These are phyloP conservation scores for Strobilomyces confusus DNA, from an alignment of 768 basidiomycete species.

Conservation along the genomic window DNA sequence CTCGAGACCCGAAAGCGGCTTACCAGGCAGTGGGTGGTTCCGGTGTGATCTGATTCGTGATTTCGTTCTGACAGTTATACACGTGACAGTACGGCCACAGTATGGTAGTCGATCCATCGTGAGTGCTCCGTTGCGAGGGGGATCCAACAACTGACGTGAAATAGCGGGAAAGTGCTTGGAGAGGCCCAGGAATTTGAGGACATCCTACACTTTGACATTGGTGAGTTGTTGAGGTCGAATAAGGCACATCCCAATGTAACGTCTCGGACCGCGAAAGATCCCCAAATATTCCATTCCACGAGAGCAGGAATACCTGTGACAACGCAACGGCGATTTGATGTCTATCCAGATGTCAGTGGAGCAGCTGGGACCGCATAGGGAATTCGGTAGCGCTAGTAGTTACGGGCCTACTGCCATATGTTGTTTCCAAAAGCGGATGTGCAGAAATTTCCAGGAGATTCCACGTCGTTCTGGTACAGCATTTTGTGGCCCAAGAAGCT, in stretches of 20 bases:
- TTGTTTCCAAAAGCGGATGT: constrained; percentile 20
- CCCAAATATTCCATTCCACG: constrained; percentile 58
- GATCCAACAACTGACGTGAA: constrained; percentile 6
- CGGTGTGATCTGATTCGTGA: background rate
- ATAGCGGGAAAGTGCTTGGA: constrained; percentile 68
- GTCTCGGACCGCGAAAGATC: constrained; percentile 43
- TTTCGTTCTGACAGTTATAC: background rate
- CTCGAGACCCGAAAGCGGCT: constrained; percentile 71
- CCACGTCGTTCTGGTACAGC: constrained; percentile 33
- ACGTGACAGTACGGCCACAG: constrained; percentile 77
- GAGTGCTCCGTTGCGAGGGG: constrained; percentile 27
- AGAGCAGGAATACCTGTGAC: constrained; percentile 90
- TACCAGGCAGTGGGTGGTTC: constrained; percentile 77
- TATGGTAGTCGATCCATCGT: constrained; percentile 89
- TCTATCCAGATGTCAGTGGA: constrained; percentile 72
- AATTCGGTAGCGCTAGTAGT: background rate
- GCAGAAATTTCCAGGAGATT: constrained; percentile 33
- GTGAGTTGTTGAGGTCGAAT: constrained; percentile 41
- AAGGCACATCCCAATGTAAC: background rate
- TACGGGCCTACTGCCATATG: background rate
- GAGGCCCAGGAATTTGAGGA: constrained; percentile 76
- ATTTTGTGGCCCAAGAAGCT: constrained; percentile 23
- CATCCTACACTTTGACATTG: constrained; percentile 78
- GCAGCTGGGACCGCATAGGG: background rate
- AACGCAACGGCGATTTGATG: constrained; percentile 85